A percentile compares a stretch with the other conserved stretches of the same genome.
phyloP scores from a whole-genome alignment of 2,329 filamentous ascomycete genomes.

The Chrysoporthe cubensis region DNA sequence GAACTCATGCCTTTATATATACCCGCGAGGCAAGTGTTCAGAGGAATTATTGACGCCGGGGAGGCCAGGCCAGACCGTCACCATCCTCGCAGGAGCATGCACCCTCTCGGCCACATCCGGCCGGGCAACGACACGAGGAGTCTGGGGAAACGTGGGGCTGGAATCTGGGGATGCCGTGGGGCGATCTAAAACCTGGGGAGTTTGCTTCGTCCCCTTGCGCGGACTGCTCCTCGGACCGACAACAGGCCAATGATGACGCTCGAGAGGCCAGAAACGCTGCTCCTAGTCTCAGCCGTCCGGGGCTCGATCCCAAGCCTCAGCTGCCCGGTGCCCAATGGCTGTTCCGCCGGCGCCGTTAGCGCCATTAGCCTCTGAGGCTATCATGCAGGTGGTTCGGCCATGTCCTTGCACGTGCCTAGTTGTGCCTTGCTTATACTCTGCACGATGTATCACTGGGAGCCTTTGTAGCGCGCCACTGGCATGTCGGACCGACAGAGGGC shows the following conservation, averaged over 20 bases:
- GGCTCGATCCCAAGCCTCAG: background rate
- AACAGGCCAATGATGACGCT: background rate
- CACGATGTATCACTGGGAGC: too few species aligned
- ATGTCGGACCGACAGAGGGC: too few species aligned
- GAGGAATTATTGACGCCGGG: background rate
- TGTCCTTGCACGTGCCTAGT: too few species aligned
- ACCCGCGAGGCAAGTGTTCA: background rate
- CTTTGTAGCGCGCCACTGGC: constrained; percentile 41
- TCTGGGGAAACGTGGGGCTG: background rate
- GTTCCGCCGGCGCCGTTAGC: too few species aligned
- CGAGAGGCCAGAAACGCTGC: background rate
- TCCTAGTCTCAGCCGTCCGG: background rate
- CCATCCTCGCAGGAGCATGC: background rate
- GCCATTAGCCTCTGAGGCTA: too few species aligned
- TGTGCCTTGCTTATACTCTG: too few species aligned
- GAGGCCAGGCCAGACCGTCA: background rate
- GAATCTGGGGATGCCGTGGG: background rate
- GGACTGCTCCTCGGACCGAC: background rate
- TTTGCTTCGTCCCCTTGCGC: background rate
- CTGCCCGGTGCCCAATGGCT: too few species aligned
- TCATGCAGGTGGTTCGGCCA: too few species aligned
- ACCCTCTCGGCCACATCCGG: background rate
- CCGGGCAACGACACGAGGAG: background rate
- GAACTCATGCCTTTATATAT: background rate
- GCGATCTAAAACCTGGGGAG: background rate